Percentiles rank a stretch among this genome's conserved stretches.
phyloP scores from a whole-genome alignment of 352 stramenopile species.

The Salisapilia sapeloensis region DNA sequence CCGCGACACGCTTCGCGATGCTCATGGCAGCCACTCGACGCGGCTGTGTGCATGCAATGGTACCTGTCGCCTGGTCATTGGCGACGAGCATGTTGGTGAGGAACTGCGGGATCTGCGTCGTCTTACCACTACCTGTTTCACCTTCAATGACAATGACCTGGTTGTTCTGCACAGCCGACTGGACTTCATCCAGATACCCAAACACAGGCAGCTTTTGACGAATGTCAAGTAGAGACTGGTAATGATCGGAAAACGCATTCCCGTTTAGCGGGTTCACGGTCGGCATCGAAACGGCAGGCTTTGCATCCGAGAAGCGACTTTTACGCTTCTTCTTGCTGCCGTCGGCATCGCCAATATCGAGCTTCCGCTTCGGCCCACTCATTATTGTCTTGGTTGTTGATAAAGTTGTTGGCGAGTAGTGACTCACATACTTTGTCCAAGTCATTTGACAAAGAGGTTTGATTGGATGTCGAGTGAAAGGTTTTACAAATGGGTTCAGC shows the following conservation, averaged over 20 bases:
- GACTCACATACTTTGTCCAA: too few relatives aligned
- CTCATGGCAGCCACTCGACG: slow-evolving; percentile 95
- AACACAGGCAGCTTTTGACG: slow-evolving; percentile 96
- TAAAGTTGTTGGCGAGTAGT: too few relatives aligned
- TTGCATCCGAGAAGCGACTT: slow-evolving; percentile 58
- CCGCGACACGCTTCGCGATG: slow-evolving; percentile 94
- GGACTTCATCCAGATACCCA: slow-evolving; percentile 93
- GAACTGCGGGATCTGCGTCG: slow-evolving; percentile 93
- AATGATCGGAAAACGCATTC: slow-evolving; percentile 77
- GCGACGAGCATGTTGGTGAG: slow-evolving; percentile 64
- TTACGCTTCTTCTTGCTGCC: slow-evolving; percentile 40
- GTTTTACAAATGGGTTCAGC: too few relatives aligned
- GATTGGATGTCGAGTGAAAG: too few relatives aligned
- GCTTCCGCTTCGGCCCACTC: slow-evolving; percentile 42
- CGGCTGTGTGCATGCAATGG: slow-evolving; percentile 94
- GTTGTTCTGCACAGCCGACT: slow-evolving; percentile 88
- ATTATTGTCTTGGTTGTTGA: slow-evolving; percentile 12
- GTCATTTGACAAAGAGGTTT: too few relatives aligned
- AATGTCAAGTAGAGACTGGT: slow-evolving; percentile 84
- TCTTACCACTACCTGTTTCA: slow-evolving; percentile 97
- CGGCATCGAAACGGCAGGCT: slow-evolving; percentile 5
- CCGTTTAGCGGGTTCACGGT: slow-evolving; percentile 86
- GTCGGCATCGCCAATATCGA: slow-evolving; percentile 35
- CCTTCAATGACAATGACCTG: slow-evolving; percentile 96
- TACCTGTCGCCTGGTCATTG: slow-evolving; percentile 31